Conservation (phyloP, 2,329 filamentous ascomycete species). For the Pochonia chlamydosporia region DNA sequence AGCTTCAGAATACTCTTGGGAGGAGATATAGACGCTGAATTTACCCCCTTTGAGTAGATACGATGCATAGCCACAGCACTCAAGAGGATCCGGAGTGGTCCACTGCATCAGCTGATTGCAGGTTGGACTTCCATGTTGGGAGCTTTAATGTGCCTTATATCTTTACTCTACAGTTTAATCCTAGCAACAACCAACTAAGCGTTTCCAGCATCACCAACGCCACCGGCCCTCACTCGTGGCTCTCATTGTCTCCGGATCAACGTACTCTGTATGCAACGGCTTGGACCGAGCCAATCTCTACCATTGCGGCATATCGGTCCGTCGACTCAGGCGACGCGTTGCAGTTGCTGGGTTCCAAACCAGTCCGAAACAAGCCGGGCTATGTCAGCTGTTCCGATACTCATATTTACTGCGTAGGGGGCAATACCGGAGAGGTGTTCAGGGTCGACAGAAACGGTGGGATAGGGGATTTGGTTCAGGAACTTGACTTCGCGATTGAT, state of each 20-base stretch:
- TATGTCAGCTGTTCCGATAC: slow-evolving; percentile 3
- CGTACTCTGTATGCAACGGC: slow-evolving; percentile 11
- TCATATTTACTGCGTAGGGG: slow-evolving; percentile 5
- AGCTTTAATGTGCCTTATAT: slow-evolving; percentile 3
- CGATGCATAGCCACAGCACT: no score
- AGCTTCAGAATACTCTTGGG: no score
- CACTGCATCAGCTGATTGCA: no score
- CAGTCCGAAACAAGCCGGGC: background rate
- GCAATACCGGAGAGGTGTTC: slow-evolving; percentile 4
- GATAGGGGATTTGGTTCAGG: slow-evolving; percentile 10
- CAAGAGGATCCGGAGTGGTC: no score
- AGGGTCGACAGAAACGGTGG: slow-evolving; percentile 5
- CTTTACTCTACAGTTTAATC: slow-evolving; percentile 4
- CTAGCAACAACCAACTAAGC: slow-evolving; percentile 1
- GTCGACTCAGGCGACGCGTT: slow-evolving; percentile 2
- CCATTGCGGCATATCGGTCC: slow-evolving; percentile 11
- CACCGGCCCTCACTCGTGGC: slow-evolving; percentile 13
- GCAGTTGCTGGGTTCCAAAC: background rate
- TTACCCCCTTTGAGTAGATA: no score
- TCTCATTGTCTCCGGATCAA: slow-evolving; percentile 11
- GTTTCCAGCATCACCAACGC: slow-evolving; percentile 7
- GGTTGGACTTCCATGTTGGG: slow-evolving; percentile 5
- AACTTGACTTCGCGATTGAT: slow-evolving; percentile 8
- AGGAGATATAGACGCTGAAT: no score
- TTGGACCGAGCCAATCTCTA: slow-evolving; percentile 10